Evolutionary conservation across 352 stramenopile genomes (phyloP), one percentile per base, ranked within the genome.

Genomic region (Saprolegnia diclina): DNA sequence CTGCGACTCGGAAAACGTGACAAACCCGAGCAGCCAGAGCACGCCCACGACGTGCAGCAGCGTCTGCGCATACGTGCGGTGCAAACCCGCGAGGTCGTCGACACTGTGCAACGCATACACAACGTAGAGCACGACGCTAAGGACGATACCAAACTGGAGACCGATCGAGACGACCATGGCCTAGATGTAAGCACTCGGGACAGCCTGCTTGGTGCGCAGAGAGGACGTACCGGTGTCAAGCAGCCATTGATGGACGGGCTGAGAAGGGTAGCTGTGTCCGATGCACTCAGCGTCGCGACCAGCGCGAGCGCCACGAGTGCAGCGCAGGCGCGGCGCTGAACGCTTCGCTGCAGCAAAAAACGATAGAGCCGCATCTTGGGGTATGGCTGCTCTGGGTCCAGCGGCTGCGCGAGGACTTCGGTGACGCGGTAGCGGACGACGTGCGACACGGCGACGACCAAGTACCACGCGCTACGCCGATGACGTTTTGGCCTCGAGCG

Each of bases 391-490:
- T 29, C 22, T 7, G 52, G 52, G 52, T 57, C 52, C 7, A 38
- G 22, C 7, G 52, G 52, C 32, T 7, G 7, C 7, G 22, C 32
- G 14, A 57, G 32, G 7, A 57, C 22, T 16, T 57, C 52, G 32
- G 52, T 57, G 13, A 16, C 52, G 7, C 16, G 7, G 52, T 38
- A 57, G 7, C 7, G 52, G 22, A 57, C 22, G 32, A 57, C 52
- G 32, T 38, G 52, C 7, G 22, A 7, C 32, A 16, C 32, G 7
- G 52, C 52, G 22, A 57, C 7, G 22, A 57, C 14, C 7, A 57
- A 16, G 32, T 38, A 57, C 52, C 52, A 57, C 22, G 16, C 52
- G 22, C 52, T 57, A 57, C 52, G 16, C 52, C 22, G 21, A 52
- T 52, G 21, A 19, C 45, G 21, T 19, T n/a, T n/a, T n/a, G 14